Evolutionary conservation across 768 basidiomycete genomes (phyloP), one percentile per base, ranked within the genome.

Genomic region (Leccinum rimulosum): DNA sequence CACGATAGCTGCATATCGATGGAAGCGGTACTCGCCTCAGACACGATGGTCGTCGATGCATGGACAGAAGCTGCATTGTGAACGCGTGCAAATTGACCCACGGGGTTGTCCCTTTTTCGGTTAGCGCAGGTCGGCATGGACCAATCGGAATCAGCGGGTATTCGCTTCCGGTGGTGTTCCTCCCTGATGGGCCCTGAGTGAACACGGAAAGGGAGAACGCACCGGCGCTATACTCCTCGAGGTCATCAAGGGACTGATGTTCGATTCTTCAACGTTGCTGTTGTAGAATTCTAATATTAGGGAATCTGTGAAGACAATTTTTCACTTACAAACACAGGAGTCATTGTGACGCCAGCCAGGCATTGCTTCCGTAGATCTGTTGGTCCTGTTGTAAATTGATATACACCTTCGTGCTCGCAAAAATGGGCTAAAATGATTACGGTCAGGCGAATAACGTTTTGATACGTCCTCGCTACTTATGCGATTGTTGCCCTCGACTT

Each of bases 41-140:
- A 67, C 66, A 67, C 61, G 66, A 62, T 70, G 62, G 56, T 3
- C 47, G 58, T 69, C 60, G 50, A 61, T 57, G 10, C 19, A 19
- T 7, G 59, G 61, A 57, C 61, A 50, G 53, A 52, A 54, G 19
- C 54, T 35, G 50, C 40, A 8, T 7, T 55, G 48, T 30, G 50
- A 58, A 56, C 38, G 30, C 56, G 58, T 56, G 64, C 19, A 53
- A 22, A 30, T 25, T n/a, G 7, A 12, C 22, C 9, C 43, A 14
- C 43, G 53, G 43, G 55, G 50, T 1, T 14, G 27, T 36, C 14
- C 47, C n/a, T 52, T 45, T 40, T 47, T 52, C 19, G 25, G 43
- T 30, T 28, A 36, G 50, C 35, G 27, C 25, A 25, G 38, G 31
- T 27, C 12, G 7, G 3, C 12, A 27, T 6, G 5, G 28, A 8